These are phyloP conservation scores for Solanum tacnaense DNA, from an alignment of 257 asterid genomes.

Conservation along the genomic window DNA sequence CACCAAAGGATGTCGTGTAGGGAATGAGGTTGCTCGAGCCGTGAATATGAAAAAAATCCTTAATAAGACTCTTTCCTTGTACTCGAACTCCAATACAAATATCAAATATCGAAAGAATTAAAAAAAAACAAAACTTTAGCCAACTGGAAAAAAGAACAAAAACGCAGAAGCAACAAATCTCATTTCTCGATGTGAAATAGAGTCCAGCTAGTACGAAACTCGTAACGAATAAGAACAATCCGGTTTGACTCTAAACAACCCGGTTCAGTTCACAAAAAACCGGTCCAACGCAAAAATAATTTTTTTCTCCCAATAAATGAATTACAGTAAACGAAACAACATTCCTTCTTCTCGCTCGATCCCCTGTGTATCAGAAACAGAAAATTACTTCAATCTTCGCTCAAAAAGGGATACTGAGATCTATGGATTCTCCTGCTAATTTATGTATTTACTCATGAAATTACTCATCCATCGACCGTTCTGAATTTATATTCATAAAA, in stretches of 20 bases:
- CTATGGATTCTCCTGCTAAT: slow-evolving; percentile 8
- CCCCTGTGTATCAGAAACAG: slow-evolving; percentile 13
- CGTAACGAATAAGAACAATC: neutral
- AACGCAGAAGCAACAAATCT: neutral
- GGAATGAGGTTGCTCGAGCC: too few relatives aligned
- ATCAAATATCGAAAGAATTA: too few relatives aligned
- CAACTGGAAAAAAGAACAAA: neutral
- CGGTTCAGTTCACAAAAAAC: neutral
- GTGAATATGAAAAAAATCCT: too few relatives aligned
- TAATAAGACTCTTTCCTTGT: fast-evolving
- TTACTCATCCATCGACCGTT: slow-evolving; percentile 4
- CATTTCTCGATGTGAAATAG: neutral
- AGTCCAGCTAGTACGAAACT: neutral
- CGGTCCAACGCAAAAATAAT: neutral
- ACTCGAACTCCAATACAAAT: too few relatives aligned
- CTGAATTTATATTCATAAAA: slow-evolving; percentile 14
- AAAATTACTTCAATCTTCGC: slow-evolving; percentile 4
- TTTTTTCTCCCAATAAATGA: neutral
- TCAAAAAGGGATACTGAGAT: slow-evolving; percentile 11
- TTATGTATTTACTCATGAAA: slow-evolving; percentile 12
- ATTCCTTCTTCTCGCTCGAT: slow-evolving; percentile 24
- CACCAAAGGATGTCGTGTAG: neutral
- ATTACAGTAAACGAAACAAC: neutral
- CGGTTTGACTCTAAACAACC: neutral
- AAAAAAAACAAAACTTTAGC: neutral